Conservation (phyloP, 352 stramenopile species). For the Globisporangium megalacanthum region DNA sequence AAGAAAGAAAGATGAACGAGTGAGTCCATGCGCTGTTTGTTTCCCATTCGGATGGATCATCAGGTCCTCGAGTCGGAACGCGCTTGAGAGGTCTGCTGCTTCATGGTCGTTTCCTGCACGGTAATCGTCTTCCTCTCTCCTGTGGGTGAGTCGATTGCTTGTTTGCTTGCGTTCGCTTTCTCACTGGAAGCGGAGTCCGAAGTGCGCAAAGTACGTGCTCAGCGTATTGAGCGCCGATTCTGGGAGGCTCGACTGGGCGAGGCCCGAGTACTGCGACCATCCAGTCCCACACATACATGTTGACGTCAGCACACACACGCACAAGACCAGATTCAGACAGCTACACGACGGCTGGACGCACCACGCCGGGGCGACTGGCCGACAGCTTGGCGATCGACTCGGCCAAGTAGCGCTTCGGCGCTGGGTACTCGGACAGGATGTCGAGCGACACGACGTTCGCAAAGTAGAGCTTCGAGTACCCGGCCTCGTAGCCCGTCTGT, state of each 20-base stretch:
- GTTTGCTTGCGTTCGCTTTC: not conserved
- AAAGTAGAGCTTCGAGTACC: constrained; percentile 93
- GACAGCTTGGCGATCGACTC: constrained; percentile 67
- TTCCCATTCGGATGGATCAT: too few relatives aligned
- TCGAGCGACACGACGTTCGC: constrained; percentile 83
- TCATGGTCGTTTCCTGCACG: too few relatives aligned
- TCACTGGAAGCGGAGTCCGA: constrained; percentile 66
- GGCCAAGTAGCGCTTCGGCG: constrained; percentile 51
- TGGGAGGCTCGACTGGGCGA: constrained; percentile 37
- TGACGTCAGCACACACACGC: not conserved
- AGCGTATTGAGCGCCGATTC: constrained; percentile 26
- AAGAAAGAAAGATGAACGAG: too few relatives aligned
- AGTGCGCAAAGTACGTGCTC: constrained; percentile 60
- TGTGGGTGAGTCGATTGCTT: not conserved
- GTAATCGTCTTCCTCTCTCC: too few relatives aligned
- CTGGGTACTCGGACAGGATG: constrained; percentile 74
- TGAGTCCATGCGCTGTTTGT: too few relatives aligned
- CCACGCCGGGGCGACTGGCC: constrained; percentile 55
- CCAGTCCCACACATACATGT: not conserved
- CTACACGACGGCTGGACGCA: constrained; percentile 19
- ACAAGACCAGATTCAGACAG: constrained; percentile 5
- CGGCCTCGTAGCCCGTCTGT: constrained; percentile 90
- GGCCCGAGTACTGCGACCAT: constrained; percentile 37
- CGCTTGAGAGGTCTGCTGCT: too few relatives aligned
- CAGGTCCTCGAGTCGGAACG: too few relatives aligned